A percentile compares a stretch with the other conserved stretches of the same genome.
Evolutionary conservation across 1,284 basidiomycete genomes (phyloP).

Genomic region (Ustilago crameri): DNA sequence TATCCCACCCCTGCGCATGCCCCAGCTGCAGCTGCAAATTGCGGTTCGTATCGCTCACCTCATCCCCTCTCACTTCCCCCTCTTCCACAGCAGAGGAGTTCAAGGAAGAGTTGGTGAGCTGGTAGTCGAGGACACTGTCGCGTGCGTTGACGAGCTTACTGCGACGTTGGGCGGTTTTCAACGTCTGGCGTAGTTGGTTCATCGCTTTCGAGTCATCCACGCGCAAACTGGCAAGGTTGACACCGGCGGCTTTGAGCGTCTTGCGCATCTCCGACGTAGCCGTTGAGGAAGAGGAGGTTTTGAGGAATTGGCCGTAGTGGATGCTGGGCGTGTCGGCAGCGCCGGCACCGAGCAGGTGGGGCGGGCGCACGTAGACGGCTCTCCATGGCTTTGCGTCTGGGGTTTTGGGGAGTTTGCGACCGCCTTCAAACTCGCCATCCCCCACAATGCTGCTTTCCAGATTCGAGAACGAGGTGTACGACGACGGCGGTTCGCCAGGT

Average conservation of each 20-base stretch:
- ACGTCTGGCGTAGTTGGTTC: slow-evolving; percentile 72
- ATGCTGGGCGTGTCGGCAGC: slow-evolving; percentile 31
- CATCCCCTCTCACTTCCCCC: slow-evolving; percentile 69
- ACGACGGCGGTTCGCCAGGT: neutral
- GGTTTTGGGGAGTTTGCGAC: slow-evolving; percentile 51
- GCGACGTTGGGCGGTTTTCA: slow-evolving; percentile 75
- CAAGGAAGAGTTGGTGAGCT: slow-evolving; percentile 61
- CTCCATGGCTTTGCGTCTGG: slow-evolving; percentile 57
- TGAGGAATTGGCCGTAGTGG: slow-evolving; percentile 54
- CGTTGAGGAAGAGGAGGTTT: slow-evolving; percentile 8
- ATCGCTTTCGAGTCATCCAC: slow-evolving; percentile 72
- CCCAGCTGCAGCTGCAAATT: slow-evolving; percentile 35
- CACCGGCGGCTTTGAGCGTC: slow-evolving; percentile 42
- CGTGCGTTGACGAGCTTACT: slow-evolving; percentile 60
- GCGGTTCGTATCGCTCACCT: slow-evolving; percentile 54
- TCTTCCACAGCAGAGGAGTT: neutral
- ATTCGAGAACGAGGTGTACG: neutral
- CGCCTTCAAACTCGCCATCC: slow-evolving; percentile 32
- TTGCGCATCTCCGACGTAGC: slow-evolving; percentile 15
- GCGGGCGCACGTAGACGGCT: slow-evolving; percentile 58
- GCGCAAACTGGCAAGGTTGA: slow-evolving; percentile 32
- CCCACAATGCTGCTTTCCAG: too few species aligned
- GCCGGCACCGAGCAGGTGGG: slow-evolving; percentile 18
- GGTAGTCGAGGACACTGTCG: slow-evolving; percentile 82
- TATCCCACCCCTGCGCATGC: slow-evolving; percentile 58